phyloP scores from a whole-genome alignment of 2,329 filamentous ascomycete species.

The Scleromitrula shiraiana region DNA sequence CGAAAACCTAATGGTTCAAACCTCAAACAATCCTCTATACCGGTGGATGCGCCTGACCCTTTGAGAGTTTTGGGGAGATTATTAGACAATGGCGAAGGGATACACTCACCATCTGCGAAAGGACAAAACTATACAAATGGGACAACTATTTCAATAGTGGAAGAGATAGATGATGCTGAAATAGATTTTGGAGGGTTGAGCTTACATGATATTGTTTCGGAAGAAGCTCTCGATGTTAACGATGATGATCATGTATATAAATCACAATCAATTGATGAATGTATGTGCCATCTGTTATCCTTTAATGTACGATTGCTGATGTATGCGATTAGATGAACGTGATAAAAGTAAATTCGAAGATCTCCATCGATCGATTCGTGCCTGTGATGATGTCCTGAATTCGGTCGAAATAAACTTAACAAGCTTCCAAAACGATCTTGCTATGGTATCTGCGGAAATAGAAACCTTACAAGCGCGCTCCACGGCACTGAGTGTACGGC shows the following conservation, averaged over 20 bases:
- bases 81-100: constrained; percentile 23
- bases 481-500: constrained; percentile 68
- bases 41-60: constrained; percentile 56
- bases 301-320: constrained; percentile 10
- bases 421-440: constrained; percentile 89
- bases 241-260: constrained; percentile 33
- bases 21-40: constrained; percentile 47
- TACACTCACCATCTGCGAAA: constrained; percentile 11
- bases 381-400: constrained; percentile 86
- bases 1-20: constrained; percentile 59
- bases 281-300: constrained; percentile 40
- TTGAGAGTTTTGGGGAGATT: constrained; percentile 54
- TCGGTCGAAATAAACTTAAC: constrained; percentile 90
- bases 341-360: constrained; percentile 84
- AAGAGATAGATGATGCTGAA: constrained; percentile 52
- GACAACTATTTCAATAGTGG: constrained; percentile 26
- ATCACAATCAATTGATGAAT: constrained; percentile 62
- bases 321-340: constrained; percentile 51
- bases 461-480: constrained; percentile 87
- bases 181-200: constrained; percentile 75
- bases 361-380: constrained; percentile 77
- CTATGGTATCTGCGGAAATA: constrained; percentile 87
- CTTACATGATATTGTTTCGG: constrained; percentile 48
- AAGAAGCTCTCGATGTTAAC: not conserved
- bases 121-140: constrained; percentile 3